phyloP scores from a whole-genome alignment of 1,284 basidiomycete genomes.

The Apiotrichum mycotoxinovorans region DNA sequence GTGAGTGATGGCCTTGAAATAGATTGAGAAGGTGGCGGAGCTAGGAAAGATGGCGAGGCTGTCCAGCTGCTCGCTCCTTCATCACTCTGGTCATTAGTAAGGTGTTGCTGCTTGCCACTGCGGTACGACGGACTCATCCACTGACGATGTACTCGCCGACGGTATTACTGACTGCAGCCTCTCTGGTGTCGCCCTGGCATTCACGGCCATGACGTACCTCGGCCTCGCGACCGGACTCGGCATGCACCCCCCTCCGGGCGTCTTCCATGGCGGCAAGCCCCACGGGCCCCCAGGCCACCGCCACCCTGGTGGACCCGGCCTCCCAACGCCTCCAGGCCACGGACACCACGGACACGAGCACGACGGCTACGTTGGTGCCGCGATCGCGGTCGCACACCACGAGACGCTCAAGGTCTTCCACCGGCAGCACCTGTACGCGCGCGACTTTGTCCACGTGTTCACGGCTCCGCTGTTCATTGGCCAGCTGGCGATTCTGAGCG shows the following conservation, averaged over 20 bases:
- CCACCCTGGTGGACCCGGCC: too few relatives aligned
- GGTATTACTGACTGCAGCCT: conserved; percentile 18
- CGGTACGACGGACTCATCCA: too few relatives aligned
- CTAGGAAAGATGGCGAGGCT: too few relatives aligned
- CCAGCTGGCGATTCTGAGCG: conserved; percentile 35
- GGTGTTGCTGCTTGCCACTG: too few relatives aligned
- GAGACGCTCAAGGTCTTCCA: not conserved
- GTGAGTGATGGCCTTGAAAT: conserved; percentile 20
- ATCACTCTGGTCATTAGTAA: not conserved
- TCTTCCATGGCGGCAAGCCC: too few relatives aligned
- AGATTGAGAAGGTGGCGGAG: not conserved
- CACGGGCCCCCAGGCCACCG: too few relatives aligned
- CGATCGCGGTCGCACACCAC: not conserved
- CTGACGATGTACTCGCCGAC: too few relatives aligned
- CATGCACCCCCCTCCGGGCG: conserved; percentile 15
- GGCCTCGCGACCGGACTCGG: conserved; percentile 40
- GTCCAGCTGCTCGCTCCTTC: too few relatives aligned
- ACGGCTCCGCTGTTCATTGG: conserved; percentile 39
- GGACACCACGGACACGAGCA: conserved; percentile 1
- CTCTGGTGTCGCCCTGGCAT: conserved; percentile 35
- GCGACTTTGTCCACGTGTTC: conserved; percentile 26
- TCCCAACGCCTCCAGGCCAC: not conserved
- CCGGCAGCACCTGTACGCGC: conserved; percentile 35
- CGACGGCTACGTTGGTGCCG: conserved; percentile 1
- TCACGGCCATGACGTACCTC: conserved; percentile 42